Base-by-base conservation (phyloP, 2,329 filamentous ascomycete genomes). In the Pseudocercospora crystallina region DNA sequence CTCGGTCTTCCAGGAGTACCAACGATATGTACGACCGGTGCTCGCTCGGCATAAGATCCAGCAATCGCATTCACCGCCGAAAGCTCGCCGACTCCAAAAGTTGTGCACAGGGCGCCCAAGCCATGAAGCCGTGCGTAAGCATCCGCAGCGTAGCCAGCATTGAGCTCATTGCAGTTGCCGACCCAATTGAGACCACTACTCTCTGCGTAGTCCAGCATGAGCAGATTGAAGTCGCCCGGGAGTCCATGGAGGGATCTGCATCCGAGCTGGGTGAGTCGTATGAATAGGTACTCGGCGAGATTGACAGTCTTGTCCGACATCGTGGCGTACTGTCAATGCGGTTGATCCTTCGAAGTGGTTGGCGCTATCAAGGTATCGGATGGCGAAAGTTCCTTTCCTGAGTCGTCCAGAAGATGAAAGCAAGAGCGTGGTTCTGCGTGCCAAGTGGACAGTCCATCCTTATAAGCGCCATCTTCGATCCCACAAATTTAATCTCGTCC, bases 131-230 rank as follows among this genome's bases (percentile, higher is more conserved):
- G 62, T 26, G 73, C 74, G 57, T 77, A 77, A 37, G 72, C 72
- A 57, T 75, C 73, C 40, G 74, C 72, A 5, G 73, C 73, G 57
- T 77, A 77, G 36, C 73, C 74, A 66, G 68, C 58, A 32, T 82
- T 82, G 46, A 84, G 73, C 65, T 84, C 81, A 65, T 84, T 84
- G 65, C 75, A 78, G 62, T 82, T 84, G 55, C 81, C 81, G 3
- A 82, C 78, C 81, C 81, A 84, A 41, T 73, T 65, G 17, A 84
- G 67, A 13, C 74, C 79, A 44, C 68, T 71, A 50, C 78, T 77
- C 26, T 76, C 70, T 12, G 84, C 65, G 60, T 82, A 82, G 65
- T 84, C 81, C 48, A 84, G 70, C 20, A 79, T 77, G 7, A 73
- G 72, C 32, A 64, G 66, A 45, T 73, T 72, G 62, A 72, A 72